Evolutionary conservation across 768 basidiomycete species (phyloP).

Genomic region (Tylopilus balloui): DNA sequence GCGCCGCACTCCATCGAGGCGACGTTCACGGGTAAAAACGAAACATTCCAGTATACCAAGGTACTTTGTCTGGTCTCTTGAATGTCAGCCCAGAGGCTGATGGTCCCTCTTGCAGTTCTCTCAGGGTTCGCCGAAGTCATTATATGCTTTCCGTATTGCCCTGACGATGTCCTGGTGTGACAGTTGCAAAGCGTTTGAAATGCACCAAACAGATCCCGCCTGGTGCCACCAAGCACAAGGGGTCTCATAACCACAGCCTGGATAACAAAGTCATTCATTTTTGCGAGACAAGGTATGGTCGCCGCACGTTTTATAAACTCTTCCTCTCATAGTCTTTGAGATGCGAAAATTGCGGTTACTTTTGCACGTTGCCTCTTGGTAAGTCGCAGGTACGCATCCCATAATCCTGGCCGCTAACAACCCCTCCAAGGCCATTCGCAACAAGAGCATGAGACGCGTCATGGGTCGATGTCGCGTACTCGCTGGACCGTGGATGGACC

Average conservation of each 20-base stretch:
- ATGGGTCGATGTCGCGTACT: slow-evolving; percentile 59
- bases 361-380: slow-evolving; percentile 56
- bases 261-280: slow-evolving; percentile 48
- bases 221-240: slow-evolving; percentile 40
- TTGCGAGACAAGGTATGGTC: slow-evolving; percentile 44
- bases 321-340: slow-evolving; percentile 22
- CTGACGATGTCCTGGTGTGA: background rate
- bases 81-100: background rate
- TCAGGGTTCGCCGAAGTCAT: slow-evolving; percentile 37
- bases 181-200: slow-evolving; percentile 47
- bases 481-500: slow-evolving; percentile 54
- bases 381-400: background rate
- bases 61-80: slow-evolving; percentile 27
- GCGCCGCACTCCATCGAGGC: slow-evolving; percentile 57
- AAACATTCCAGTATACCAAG: slow-evolving; percentile 64
- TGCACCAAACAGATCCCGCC: slow-evolving; percentile 47
- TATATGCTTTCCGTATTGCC: background rate
- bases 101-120: slow-evolving; percentile 40
- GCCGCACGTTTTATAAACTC: background rate
- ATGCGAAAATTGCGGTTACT: slow-evolving; percentile 54
- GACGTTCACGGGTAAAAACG: slow-evolving; percentile 55
- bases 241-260: slow-evolving; percentile 45
- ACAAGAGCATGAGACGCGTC: slow-evolving; percentile 56
- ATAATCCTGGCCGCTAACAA: background rate
- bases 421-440: slow-evolving; percentile 47